Evolutionary conservation across 202 grass and related monocot species (phyloP).

Genomic region (Zoysia matrella): DNA sequence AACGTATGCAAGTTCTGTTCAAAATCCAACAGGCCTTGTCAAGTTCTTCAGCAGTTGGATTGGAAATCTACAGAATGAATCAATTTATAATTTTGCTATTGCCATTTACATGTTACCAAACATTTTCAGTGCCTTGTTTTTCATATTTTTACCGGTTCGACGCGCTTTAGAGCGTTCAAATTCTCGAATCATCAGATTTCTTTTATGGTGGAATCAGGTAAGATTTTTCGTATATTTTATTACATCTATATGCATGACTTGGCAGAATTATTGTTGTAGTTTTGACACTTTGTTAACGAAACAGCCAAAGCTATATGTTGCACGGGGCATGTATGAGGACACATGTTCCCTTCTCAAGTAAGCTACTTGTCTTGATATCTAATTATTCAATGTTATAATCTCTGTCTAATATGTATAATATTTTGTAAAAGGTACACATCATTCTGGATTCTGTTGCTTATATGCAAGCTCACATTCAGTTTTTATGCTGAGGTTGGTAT

Average conservation of each 20-base stretch:
- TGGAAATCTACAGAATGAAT: constrained; percentile 69
- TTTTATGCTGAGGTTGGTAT: constrained; percentile 77
- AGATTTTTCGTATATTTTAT: constrained; percentile 28
- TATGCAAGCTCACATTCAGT: constrained; percentile 93
- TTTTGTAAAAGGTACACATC: constrained; percentile 73
- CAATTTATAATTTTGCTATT: constrained; percentile 86
- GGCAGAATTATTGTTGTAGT: constrained; percentile 22
- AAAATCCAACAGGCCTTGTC: constrained; percentile 83
- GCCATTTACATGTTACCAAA: constrained; percentile 93
- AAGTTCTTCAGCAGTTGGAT: constrained; percentile 93
- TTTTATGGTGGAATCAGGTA: constrained; percentile 99
- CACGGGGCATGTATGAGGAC: constrained; percentile 87
- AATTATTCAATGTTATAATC: constrained; percentile 21
- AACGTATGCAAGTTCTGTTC: constrained; percentile 71
- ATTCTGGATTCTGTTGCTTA: constrained; percentile 98
- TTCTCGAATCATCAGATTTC: constrained; percentile 63
- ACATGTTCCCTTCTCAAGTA: constrained; percentile 93
- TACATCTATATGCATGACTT: constrained; percentile 28
- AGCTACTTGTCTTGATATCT: constrained; percentile 31
- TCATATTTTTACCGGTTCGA: constrained; percentile 80
- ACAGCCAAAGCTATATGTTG: constrained; percentile 93
- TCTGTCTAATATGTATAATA: constrained; percentile 24
- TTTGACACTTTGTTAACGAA: constrained; percentile 43
- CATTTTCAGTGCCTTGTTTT: constrained; percentile 84
- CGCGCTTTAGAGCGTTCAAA: constrained; percentile 69